Percentiles rank a stretch among this genome's conserved stretches.
These are phyloP conservation scores for Mycosphaerelloides madeirae DNA, from an alignment of 2,329 filamentous ascomycete species.

Conservation along the genomic window DNA sequence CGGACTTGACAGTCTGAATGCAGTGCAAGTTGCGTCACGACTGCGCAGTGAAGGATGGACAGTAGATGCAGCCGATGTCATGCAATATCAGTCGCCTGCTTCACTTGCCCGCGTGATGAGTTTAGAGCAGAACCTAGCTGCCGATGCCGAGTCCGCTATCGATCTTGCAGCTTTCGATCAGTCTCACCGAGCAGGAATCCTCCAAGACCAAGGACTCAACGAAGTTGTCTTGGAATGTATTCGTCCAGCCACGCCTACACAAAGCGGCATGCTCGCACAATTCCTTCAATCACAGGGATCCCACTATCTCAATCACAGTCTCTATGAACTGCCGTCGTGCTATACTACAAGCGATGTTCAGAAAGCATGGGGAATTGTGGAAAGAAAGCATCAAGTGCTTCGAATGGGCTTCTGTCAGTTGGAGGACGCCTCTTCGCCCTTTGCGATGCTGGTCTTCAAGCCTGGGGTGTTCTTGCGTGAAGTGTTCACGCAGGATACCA, in stretches of 20 bases:
- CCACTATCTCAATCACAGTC: conserved; percentile 72
- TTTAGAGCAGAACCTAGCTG: neutral
- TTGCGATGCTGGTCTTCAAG: conserved; percentile 67
- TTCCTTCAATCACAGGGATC: conserved; percentile 63
- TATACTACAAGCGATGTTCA: conserved; percentile 43
- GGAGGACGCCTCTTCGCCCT: conserved; percentile 57
- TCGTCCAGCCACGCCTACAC: conserved; percentile 73
- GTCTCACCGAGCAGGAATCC: conserved; percentile 35
- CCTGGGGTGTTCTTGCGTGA: conserved; percentile 12
- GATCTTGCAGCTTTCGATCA: conserved; percentile 51
- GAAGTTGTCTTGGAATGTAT: conserved; percentile 50
- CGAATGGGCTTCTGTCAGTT: conserved; percentile 67
- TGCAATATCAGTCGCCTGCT: conserved; percentile 47
- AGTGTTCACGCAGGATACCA: conserved; percentile 1
- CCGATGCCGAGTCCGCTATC: conserved; percentile 25
- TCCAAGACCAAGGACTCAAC: conserved; percentile 30
- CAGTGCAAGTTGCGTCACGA: conserved; percentile 66
- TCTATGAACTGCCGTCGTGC: conserved; percentile 46
- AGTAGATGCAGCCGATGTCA: conserved; percentile 66
- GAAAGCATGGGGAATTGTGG: conserved; percentile 56
- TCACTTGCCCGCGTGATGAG: conserved; percentile 18
- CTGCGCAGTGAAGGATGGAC: conserved; percentile 57
- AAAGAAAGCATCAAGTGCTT: conserved; percentile 62
- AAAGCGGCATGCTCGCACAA: conserved; percentile 73
- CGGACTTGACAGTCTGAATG: conserved; percentile 88